Conservation (phyloP, 345 rosid genomes). For the Sisymbrium altissimum region DNA sequence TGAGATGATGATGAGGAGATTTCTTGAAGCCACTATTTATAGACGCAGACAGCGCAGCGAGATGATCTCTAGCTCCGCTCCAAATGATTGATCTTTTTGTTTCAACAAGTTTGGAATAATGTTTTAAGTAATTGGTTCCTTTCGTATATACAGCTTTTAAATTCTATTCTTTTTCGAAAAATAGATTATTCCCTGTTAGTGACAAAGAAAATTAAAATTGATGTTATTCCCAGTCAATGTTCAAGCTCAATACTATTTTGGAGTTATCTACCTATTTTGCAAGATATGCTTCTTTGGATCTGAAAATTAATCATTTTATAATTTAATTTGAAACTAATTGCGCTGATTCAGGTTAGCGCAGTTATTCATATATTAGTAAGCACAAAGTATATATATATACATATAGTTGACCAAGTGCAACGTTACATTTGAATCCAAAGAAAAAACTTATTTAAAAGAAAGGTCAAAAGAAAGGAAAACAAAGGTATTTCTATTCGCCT, state of each 20-base stretch:
- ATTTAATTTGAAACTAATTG: neutral
- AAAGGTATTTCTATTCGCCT: neutral
- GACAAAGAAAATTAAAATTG: neutral
- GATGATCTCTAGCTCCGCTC: neutral
- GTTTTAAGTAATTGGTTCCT: neutral
- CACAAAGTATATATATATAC: neutral
- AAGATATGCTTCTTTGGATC: neutral
- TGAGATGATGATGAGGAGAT: constrained; percentile 18
- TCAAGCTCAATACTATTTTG: neutral
- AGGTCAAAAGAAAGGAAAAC: neutral
- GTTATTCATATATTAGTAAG: neutral
- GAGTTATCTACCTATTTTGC: neutral
- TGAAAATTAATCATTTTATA: neutral
- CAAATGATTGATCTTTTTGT: constrained; percentile 3
- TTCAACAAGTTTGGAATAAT: constrained; percentile 25
- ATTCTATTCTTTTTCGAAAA: neutral
- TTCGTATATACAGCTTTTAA: constrained; percentile 13
- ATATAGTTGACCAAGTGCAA: neutral
- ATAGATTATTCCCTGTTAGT: neutral
- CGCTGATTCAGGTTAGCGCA: neutral
- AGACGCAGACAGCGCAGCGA: neutral
- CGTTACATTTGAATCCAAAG: neutral
- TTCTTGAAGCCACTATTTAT: constrained; percentile 28
- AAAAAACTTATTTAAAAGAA: neutral
- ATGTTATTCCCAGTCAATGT: neutral